phyloP scores from a whole-genome alignment of 1,284 basidiomycete genomes.

The Microbotryum lychnidis-dioicae region DNA sequence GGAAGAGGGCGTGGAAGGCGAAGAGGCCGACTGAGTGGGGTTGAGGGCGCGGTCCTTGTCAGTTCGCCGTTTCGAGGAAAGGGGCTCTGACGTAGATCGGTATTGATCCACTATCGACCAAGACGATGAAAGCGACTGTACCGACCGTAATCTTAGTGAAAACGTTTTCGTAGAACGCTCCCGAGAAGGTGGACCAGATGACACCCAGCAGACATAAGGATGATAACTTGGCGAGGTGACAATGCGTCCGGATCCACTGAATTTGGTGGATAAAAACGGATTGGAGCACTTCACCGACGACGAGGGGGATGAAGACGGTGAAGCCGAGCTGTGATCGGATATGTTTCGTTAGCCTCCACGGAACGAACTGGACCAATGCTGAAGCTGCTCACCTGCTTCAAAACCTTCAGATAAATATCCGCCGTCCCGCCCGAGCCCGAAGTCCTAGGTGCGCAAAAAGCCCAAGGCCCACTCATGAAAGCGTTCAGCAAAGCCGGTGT shows the following conservation, averaged over 20 bases:
- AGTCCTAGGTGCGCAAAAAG: conserved; percentile 35
- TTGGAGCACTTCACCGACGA: conserved; percentile 38
- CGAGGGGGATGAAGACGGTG: conserved; percentile 36
- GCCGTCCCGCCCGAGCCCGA: conserved; percentile 32
- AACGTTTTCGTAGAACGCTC: conserved; percentile 36
- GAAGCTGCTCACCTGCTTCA: conserved; percentile 29
- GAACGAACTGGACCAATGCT: not conserved
- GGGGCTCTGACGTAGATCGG: not conserved
- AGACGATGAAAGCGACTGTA: conserved; percentile 37
- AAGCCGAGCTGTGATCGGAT: conserved; percentile 24
- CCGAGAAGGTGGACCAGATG: conserved; percentile 39
- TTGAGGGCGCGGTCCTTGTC: no score
- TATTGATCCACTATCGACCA: conserved; percentile 15
- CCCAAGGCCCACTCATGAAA: conserved; percentile 36
- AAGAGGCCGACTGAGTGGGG: conserved; percentile 24
- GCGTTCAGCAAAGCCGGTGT: conserved; percentile 36
- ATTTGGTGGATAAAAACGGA: conserved; percentile 33
- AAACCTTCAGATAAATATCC: conserved; percentile 35
- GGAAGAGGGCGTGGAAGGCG: conserved; percentile 31
- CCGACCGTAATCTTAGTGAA: conserved; percentile 34
- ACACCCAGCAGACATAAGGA: conserved; percentile 36
- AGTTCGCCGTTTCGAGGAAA: not conserved
- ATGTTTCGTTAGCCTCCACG: not conserved
- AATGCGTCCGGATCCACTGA: conserved; percentile 31
- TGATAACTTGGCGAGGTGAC: conserved; percentile 36